Evolutionary conservation across 768 basidiomycete genomes (phyloP).

Genomic region (Pleurotus tuoliensis): DNA sequence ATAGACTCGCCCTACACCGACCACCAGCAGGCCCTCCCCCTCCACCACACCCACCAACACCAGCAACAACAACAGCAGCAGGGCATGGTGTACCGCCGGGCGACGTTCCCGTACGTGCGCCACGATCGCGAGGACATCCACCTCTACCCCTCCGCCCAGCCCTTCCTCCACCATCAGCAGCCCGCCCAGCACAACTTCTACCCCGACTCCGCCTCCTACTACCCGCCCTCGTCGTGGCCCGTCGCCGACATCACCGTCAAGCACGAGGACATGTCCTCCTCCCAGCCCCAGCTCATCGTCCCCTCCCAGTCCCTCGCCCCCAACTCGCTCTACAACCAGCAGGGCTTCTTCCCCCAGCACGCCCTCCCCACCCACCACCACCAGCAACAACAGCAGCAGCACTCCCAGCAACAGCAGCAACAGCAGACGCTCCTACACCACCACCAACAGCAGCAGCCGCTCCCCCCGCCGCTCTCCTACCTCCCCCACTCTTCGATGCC

Average conservation of each 20-base stretch:
- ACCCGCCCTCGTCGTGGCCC: slow-evolving; percentile 16
- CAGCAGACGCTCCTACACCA: slow-evolving; percentile 60
- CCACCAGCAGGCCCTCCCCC: neutral
- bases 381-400: slow-evolving; percentile 30
- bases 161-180: slow-evolving; percentile 39
- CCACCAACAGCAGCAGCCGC: slow-evolving; percentile 41
- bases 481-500: slow-evolving; percentile 49
- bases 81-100: slow-evolving; percentile 47
- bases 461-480: slow-evolving; percentile 24
- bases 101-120: slow-evolving; percentile 74
- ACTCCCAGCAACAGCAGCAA: slow-evolving; percentile 21
- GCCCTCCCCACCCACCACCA: slow-evolving; percentile 55
- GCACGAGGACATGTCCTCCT: slow-evolving; percentile 17
- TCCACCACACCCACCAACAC: too few relatives aligned
- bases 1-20: slow-evolving; percentile 33
- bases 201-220: slow-evolving; percentile 13
- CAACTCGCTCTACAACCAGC: slow-evolving; percentile 30
- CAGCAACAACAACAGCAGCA: slow-evolving; percentile 27
- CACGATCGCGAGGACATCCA: slow-evolving; percentile 54
- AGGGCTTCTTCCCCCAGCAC: slow-evolving; percentile 34
- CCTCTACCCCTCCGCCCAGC: slow-evolving; percentile 22
- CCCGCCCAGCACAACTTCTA: slow-evolving; percentile 31
- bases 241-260: slow-evolving; percentile 30
- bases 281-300: slow-evolving; percentile 12
- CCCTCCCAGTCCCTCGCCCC: slow-evolving; percentile 11